Base-by-base conservation (phyloP, 2,329 filamentous ascomycete species). In the Fusarium chaquense region DNA sequence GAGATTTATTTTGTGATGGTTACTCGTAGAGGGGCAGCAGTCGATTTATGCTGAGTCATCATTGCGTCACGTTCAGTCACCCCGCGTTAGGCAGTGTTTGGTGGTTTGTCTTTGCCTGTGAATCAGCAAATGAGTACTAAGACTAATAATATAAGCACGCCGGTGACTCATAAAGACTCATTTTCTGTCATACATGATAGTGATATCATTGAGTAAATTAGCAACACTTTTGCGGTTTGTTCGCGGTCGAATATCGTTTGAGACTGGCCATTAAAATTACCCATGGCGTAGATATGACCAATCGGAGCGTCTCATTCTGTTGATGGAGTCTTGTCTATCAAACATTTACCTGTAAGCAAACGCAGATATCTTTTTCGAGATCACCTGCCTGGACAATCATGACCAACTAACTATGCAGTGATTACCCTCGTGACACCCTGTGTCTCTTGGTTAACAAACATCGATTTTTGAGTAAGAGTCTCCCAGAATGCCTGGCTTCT, bases 21-120 rank as follows among this genome's bases (percentile, higher is more conserved):
- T 33, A 33, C 15, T 33, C 32, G 32, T 36, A 36, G 62, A 49
- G 61, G 60, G 62, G 60, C 62, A 65, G 11, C 6, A 11, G 47
- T n/a, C 9, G 30, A 22, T 10, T 8, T 30, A 3, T 4, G 61
- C 62, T 65, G 36, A 65, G 62, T 65, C 63, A 65, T 58, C 61
- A 49, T 54, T 46, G 15, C 62, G 46, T 65, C 62, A 65, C 35
- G 18, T 8, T n/a, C 11, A 13, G 6, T 30, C 22, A 20, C 47
- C 56, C 28, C 41, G 22, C 58, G 33, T 33, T 28, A 22, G 33
- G 24, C 9, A 20, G 32, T 2, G 22, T 30, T 30, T 10, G 11
- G 30, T 10, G 11, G 30, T 30, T 12, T 30, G 7, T 33, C 5
- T 20, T 22, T 11, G 13, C 16, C 22, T 16, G 15, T 33, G 3